Evolutionary conservation across 1,139 yeast genomes (phyloP).

Genomic region (Yamadazyma diddensiae): DNA sequence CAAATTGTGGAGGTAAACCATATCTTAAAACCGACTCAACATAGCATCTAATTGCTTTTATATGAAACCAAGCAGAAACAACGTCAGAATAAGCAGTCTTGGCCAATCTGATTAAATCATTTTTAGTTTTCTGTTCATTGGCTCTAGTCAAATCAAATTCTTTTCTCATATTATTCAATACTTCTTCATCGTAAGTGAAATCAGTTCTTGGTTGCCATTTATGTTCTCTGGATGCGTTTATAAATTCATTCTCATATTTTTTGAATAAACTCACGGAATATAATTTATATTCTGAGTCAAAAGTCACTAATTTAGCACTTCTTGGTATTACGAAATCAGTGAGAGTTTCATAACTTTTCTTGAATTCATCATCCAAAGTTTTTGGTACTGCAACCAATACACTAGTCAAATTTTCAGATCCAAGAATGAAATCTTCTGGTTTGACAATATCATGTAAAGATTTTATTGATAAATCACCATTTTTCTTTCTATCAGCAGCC

Average conservation of each 20-base stretch:
- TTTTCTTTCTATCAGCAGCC: constrained; percentile 88
- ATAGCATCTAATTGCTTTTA: constrained; percentile 59
- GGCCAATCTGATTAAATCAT: constrained; percentile 77
- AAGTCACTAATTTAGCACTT: constrained; percentile 65
- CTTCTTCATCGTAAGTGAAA: constrained; percentile 79
- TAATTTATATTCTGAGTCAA: constrained; percentile 71
- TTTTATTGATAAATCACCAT: constrained; percentile 89
- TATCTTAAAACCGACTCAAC: constrained; percentile 79
- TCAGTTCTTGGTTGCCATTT: constrained; percentile 91
- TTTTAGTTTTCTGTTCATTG: constrained; percentile 70
- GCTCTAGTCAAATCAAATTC: constrained; percentile 76
- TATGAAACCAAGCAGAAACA: constrained; percentile 82
- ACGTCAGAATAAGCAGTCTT: constrained; percentile 87
- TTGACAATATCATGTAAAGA: constrained; percentile 87
- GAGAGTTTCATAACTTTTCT: constrained; percentile 70
- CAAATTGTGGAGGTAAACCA: constrained; percentile 93
- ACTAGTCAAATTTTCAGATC: constrained; percentile 83
- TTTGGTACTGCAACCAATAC: constrained; percentile 86
- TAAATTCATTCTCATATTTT: constrained; percentile 70
- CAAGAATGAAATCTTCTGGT: constrained; percentile 78
- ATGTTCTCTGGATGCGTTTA: constrained; percentile 70
- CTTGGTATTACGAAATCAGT: constrained; percentile 88
- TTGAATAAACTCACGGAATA: constrained; percentile 83
- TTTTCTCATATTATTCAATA: constrained; percentile 65
- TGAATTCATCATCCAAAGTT: constrained; percentile 55